Conservation (phyloP, 306 rosid genomes). For the Vachellia pachyceras region DNA sequence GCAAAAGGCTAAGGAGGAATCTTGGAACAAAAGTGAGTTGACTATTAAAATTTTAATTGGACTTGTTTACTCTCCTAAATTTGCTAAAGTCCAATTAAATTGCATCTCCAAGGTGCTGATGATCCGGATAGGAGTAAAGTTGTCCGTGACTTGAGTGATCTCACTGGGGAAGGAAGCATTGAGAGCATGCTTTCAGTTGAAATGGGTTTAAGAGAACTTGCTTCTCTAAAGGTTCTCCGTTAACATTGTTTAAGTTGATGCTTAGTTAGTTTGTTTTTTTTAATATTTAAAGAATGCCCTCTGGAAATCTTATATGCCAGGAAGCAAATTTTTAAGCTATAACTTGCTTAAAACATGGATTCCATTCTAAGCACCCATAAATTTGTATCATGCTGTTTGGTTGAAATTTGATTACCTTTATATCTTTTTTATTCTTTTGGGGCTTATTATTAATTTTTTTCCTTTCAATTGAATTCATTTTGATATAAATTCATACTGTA, state of each 20-base stretch:
- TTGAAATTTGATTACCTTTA: constrained; percentile 27
- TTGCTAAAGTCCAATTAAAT: constrained; percentile 25
- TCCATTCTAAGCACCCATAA: constrained; percentile 5
- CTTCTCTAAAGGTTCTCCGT: constrained; percentile 63
- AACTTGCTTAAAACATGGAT: constrained; percentile 15
- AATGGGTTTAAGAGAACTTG: constrained; percentile 72
- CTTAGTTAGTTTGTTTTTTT: not conserved
- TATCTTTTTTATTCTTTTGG: not conserved
- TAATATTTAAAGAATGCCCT: not conserved
- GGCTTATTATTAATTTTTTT: not conserved
- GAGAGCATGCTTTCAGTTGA: constrained; percentile 86
- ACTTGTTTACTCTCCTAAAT: not conserved
- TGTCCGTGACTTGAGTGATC: constrained; percentile 67
- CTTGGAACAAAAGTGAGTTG: constrained; percentile 67
- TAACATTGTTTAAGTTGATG: constrained; percentile 1
- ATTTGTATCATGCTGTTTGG: not conserved
- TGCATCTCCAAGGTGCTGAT: constrained; percentile 49
- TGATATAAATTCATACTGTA: constrained; percentile 14
- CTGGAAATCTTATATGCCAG: too few species aligned
- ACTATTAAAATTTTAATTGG: not conserved
- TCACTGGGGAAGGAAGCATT: constrained; percentile 78
- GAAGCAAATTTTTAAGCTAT: too few species aligned
- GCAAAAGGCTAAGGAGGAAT: constrained; percentile 96
- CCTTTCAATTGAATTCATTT: constrained; percentile 16
- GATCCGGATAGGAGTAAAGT: constrained; percentile 58